Evolutionary conservation across 208 protist species (phyloP), one percentile per base, ranked within the genome.

Genomic region (Naegleria gruberi): DNA sequence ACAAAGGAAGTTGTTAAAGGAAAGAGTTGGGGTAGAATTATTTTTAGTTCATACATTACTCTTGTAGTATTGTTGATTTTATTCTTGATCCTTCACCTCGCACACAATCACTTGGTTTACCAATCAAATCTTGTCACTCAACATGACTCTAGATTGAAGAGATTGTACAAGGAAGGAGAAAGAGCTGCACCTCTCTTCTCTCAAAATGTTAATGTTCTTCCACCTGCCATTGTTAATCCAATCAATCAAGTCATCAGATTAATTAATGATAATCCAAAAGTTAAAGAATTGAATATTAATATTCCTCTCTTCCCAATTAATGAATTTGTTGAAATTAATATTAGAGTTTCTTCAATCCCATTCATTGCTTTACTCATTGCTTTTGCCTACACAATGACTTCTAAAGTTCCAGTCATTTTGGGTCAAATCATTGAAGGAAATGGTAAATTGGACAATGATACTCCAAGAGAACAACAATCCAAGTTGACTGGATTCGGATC

Each of bases 381-480:
- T 43, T 83, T 83, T 34, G 23, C n/a, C 26, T 44, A 37, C 15
- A 83, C 77, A 19, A 44, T 83, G 12, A 44, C 40, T 41, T 44
- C 77, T 44, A 83, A 83, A 44, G 5, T 83, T 4, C 77, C 77
- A 44, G 37, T 83, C 37, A 44, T 41, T 30, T 44, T 83, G 12
- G 77, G 23, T 44, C 77, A 83, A 83, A 44, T 83, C 40, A 44
- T 83, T 83, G 77, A 41, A 44, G 77, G 77, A 26, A 83, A 83
- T 44, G 77, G 77, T n/a, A 83, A 44, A 43, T 83, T 44, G 15
- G 40, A 83, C 10, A 83, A 83, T 83, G 0, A n/a, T 4, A 44
- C 77, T 23, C 77, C 77, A 83, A 83, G 77, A 83, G 40, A 17
- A 37, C 77, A 83, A 83, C 77, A 83, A 83, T 2, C 37, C 0